Evolutionary conservation across 202 grass and related monocot genomes (phyloP), one percentile per base, ranked within the genome.

Genomic region (Elaeis oleifera): DNA sequence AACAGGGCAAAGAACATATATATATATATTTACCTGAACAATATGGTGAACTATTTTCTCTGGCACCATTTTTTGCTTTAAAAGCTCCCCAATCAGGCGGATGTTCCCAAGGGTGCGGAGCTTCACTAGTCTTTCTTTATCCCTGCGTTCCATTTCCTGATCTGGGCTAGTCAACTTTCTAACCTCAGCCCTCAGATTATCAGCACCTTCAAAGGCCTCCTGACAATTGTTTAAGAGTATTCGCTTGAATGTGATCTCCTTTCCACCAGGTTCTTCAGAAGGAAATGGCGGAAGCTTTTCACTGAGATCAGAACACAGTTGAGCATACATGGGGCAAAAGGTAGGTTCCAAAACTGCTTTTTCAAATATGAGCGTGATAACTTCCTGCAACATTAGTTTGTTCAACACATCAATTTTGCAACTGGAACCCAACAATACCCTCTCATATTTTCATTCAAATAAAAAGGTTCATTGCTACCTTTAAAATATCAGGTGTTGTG

Each of bases 11-110:
- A 27, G 58, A n/a, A 31, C 17, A 18, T 21, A 49, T 60, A 5
- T 0, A 4, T 5, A 27, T 27, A 20, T 54, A 61, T 19, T 49
- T 81, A 99, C 94, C 88, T 87, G 81, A 75, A 89, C 88, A 73
- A 99, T 89, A 78, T 99, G 88, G 85, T 94, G 94, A 80, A 99
- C 88, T 74, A 99, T 89, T 78, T 87, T 99, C 72, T 89, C 88
- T 61, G 88, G 80, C 52, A 99, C 85, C 94, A 99, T 94, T 63
- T 86, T 99, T 71, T 99, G 94, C 80, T 99, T 99, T 23, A 99
- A 80, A 53, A 99, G 82, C 69, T 99, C 94, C 59, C 94, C 94
- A 67, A 99, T 99, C 16, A 99, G 63, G 19, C 85, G 85, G 61
- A 99, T 99, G 70, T 99, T 99, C 64, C 94, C 94, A 54, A 99